Conservation (phyloP, 2,329 filamentous ascomycete genomes). For the Diplodia sapinea region DNA sequence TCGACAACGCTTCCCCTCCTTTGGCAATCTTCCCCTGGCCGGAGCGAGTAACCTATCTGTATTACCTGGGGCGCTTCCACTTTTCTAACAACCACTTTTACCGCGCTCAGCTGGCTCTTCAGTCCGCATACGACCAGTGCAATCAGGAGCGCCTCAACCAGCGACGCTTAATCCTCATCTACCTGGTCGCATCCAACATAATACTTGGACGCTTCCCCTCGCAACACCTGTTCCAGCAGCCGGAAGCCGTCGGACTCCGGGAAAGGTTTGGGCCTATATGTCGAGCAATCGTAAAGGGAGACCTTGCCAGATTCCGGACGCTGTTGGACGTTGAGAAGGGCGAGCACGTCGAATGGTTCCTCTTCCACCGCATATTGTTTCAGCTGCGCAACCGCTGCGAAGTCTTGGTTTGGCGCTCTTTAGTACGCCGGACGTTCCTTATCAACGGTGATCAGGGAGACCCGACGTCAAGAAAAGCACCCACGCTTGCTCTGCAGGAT, state of each 20-base stretch:
- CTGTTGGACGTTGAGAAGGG: conserved; percentile 55
- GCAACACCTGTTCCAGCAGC: conserved; percentile 66
- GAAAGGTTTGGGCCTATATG: conserved; percentile 76
- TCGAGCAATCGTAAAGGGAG: conserved; percentile 71
- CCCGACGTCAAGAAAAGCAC: conserved; percentile 65
- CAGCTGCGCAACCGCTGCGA: conserved; percentile 78
- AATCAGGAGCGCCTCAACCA: conserved; percentile 63
- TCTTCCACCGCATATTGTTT: conserved; percentile 75
- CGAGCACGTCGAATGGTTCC: conserved; percentile 65
- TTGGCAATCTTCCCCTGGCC: conserved; percentile 81
- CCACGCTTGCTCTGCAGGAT: conserved; percentile 71
- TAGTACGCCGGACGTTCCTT: conserved; percentile 78
- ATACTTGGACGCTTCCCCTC: conserved; percentile 85
- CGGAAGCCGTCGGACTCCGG: conserved; percentile 70
- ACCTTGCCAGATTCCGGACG: conserved; percentile 74
- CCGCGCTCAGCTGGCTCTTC: conserved; percentile 74
- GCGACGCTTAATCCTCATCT: conserved; percentile 78
- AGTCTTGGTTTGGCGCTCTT: conserved; percentile 80
- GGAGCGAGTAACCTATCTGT: conserved; percentile 89
- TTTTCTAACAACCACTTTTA: conserved; percentile 84
- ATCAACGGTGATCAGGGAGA: conserved; percentile 75
- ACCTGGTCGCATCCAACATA: conserved; percentile 81
- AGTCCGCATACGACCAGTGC: conserved; percentile 81
- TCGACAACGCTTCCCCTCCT: conserved; percentile 81
- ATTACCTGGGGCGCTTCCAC: conserved; percentile 90